A percentile compares a stretch with the other conserved stretches of the same genome.
Conservation (phyloP, 805 yeast species). For the Ogataea pignaliae region DNA sequence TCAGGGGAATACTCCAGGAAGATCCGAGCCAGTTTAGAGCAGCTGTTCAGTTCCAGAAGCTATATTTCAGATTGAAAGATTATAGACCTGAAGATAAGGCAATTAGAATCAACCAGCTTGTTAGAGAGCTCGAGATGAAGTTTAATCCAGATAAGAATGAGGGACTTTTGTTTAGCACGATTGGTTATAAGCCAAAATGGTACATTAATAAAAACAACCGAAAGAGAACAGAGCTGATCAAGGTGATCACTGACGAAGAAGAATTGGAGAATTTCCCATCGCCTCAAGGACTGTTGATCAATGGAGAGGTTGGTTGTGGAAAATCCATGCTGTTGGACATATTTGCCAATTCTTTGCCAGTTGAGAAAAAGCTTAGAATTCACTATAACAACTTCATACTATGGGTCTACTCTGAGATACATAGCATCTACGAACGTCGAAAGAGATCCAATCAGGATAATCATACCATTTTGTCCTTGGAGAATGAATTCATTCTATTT, state of each 20-base stretch:
- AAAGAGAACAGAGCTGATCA: constrained; percentile 38
- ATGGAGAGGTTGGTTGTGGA: constrained; percentile 72
- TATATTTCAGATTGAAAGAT: constrained; percentile 53
- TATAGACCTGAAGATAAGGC: constrained; percentile 52
- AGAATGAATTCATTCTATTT: constrained; percentile 59
- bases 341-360: constrained; percentile 62
- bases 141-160: constrained; percentile 13
- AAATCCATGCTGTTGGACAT: constrained; percentile 72
- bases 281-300: constrained; percentile 60
- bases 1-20: constrained; percentile 44
- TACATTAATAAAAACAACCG: constrained; percentile 10
- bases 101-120: constrained; percentile 37
- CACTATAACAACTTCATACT: constrained; percentile 68
- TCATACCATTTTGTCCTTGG: constrained; percentile 35
- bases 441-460: constrained; percentile 27
- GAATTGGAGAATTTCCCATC: constrained; percentile 48
- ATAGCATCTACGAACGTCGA: constrained; percentile 45
- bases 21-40: constrained; percentile 62
- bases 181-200: constrained; percentile 30
- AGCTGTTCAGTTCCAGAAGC: constrained; percentile 57
- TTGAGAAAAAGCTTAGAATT: constrained; percentile 60
- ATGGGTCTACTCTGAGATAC: constrained; percentile 63
- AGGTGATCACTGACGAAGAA: constrained; percentile 55
- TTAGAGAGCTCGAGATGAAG: constrained; percentile 31
- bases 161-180: constrained; percentile 24